Evolutionary conservation across 2,329 filamentous ascomycete genomes (phyloP).

Genomic region (Beauveria sp.): DNA sequence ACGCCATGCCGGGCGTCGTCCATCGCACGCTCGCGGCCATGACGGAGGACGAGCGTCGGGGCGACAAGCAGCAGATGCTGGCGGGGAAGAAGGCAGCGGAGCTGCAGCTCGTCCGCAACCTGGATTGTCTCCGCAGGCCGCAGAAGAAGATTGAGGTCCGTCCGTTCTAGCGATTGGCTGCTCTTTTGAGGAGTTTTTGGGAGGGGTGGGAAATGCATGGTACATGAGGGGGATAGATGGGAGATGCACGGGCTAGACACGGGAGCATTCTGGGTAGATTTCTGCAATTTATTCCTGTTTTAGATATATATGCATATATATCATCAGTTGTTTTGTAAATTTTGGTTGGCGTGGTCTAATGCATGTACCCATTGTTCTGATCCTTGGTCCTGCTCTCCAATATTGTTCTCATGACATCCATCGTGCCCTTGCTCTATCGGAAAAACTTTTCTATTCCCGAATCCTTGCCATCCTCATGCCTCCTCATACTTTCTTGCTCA

Average conservation of each 20-base stretch:
- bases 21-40: conserved; percentile 35
- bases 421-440: background rate
- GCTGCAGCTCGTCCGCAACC: conserved; percentile 71
- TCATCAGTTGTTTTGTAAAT: too few species aligned
- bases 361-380: background rate
- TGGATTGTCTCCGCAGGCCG: conserved; percentile 60
- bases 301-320: background rate
- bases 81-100: conserved; percentile 75
- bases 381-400: background rate
- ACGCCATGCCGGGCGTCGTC: conserved; percentile 49
- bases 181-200: background rate
- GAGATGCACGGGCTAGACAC: background rate
- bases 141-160: conserved; percentile 52
- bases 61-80: conserved; percentile 57
- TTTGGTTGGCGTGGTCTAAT: background rate
- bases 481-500: background rate
- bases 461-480: background rate
- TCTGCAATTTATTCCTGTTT: background rate
- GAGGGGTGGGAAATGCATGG: background rate
- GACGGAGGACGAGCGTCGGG: conserved; percentile 37
- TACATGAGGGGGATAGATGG: background rate
- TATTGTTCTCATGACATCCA: background rate
- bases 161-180: conserved; percentile 24
- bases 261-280: background rate
- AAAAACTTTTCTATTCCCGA: background rate